phyloP scores from a whole-genome alignment of 106 monocot species.

The Narthecium ossifragum region DNA sequence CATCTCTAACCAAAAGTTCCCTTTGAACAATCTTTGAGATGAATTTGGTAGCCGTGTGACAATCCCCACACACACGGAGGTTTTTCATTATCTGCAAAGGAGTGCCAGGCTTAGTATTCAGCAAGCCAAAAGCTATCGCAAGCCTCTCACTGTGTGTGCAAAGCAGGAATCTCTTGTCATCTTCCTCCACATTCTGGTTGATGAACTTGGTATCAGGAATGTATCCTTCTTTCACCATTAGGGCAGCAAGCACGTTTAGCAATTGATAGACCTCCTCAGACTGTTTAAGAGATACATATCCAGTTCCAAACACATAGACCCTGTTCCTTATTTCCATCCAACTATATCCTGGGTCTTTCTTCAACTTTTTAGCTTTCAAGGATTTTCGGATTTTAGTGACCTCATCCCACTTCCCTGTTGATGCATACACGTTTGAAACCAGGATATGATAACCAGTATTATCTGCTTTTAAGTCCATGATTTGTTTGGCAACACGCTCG shows the following conservation, averaged over 20 bases:
- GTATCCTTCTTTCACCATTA: slow-evolving; percentile 20
- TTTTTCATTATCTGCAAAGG: slow-evolving; percentile 26
- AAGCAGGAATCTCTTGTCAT: slow-evolving; percentile 15
- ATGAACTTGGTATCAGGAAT: slow-evolving; percentile 15
- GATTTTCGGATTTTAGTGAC: slow-evolving; percentile 6
- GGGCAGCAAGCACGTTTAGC: slow-evolving; percentile 4
- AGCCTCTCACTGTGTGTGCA: slow-evolving; percentile 25
- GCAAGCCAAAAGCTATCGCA: slow-evolving; percentile 26
- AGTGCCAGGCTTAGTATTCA: slow-evolving; percentile 23
- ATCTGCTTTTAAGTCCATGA: slow-evolving; percentile 5
- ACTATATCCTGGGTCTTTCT: slow-evolving; percentile 9
- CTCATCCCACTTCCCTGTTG: slow-evolving; percentile 9
- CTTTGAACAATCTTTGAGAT: slow-evolving; percentile 18
- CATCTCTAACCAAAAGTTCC: slow-evolving; percentile 19
- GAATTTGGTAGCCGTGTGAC: slow-evolving; percentile 15
- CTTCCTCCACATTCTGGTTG: slow-evolving; percentile 18
- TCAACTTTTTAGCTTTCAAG: slow-evolving; percentile 3
- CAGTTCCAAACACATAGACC: slow-evolving; percentile 11
- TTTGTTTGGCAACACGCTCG: not conserved
- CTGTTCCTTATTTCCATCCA: slow-evolving; percentile 13
- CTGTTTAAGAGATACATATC: slow-evolving; percentile 4
- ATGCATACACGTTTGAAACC: slow-evolving; percentile 12
- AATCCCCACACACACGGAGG: slow-evolving; percentile 18
- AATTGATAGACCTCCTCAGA: slow-evolving; percentile 6
- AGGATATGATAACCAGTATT: slow-evolving; percentile 13